Base-by-base conservation (phyloP, 768 basidiomycete genomes). In the Tylopilus rubrobrunneus region DNA sequence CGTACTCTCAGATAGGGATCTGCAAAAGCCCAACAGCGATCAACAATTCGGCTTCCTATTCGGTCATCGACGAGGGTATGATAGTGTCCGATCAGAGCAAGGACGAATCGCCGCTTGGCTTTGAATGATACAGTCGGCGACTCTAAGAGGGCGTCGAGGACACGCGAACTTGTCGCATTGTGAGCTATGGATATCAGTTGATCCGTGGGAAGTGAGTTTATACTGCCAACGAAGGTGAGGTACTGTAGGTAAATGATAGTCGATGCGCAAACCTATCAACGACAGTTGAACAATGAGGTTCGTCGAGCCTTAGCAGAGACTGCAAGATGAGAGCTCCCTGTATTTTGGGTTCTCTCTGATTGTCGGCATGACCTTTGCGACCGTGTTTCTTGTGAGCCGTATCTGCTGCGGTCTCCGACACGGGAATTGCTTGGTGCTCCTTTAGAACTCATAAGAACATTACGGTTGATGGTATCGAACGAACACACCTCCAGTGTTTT, bases 321-420 rank as follows among this genome's bases (percentile, higher is more conserved):
- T 98, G 94, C 2, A 98, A 70, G 12, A 99, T 71, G 17, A 98
- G 70, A 3, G 90, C 88, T 1, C 96, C 96, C 66, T 93, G 92
- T 12, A 87, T 80, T 61, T 83, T 89, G 7, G 86, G 83, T 63
- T 85, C 86, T 40, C 83, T 64, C 1, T 75, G 73, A 51, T 74
- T 73, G 50, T 61, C 60, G 15, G 55, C 49, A 59, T 60, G 51
- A 42, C 40, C 50, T 59, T 55, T 58, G 48, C 36, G 53, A 48
- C 27, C 62, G 37, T 46, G 51, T 49, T 51, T 57, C 53, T 52
- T 46, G 55, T 46, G 43, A 54, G 51, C 45, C 62, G 31, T 42
- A 19, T 59, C 50, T 47, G 52, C 33, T 17, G 52, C 49, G n/a
- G 52, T 29, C 33, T 63, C 62, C 10, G 52, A 29, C 17, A 44